A percentile compares a stretch with the other conserved stretches of the same genome.
These are phyloP conservation scores for Tolypocladium amazonense DNA, from an alignment of 2,329 filamentous ascomycete genomes.

Conservation along the genomic window DNA sequence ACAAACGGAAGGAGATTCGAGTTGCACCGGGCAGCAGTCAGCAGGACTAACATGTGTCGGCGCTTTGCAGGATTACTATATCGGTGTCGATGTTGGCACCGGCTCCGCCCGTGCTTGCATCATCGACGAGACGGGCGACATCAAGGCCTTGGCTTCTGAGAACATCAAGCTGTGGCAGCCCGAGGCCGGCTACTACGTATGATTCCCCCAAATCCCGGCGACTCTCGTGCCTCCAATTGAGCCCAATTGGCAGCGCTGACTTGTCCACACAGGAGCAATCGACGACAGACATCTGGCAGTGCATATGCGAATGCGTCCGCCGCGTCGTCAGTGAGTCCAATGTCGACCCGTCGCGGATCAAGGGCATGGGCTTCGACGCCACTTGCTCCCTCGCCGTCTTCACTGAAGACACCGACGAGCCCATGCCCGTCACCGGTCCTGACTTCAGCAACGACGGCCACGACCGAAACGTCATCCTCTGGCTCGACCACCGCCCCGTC, in stretches of 20 bases:
- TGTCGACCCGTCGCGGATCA: conserved; percentile 64
- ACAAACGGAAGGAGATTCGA: not conserved
- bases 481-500: conserved; percentile 90
- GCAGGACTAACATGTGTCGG: not conserved
- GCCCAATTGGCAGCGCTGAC: conserved; percentile 4
- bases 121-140: conserved; percentile 84
- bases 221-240: not conserved
- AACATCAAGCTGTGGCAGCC: conserved; percentile 76
- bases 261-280: conserved; percentile 67
- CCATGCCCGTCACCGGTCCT: conserved; percentile 80
- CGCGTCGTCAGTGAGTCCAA: conserved; percentile 72
- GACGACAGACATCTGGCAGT: conserved; percentile 91
- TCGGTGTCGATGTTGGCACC: conserved; percentile 94
- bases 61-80: conserved; percentile 41
- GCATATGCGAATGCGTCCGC: conserved; percentile 83
- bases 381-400: conserved; percentile 97
- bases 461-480: conserved; percentile 90
- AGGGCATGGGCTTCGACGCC: conserved; percentile 92
- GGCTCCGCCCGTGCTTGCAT: conserved; percentile 93
- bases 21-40: not conserved
- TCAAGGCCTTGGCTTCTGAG: conserved; percentile 63
- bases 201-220: conserved; percentile 9
- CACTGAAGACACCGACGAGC: conserved; percentile 77
- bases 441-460: conserved; percentile 66
- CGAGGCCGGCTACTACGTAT: conserved; percentile 62